Evolutionary conservation across 2,329 filamentous ascomycete genomes (phyloP), one percentile per base, ranked within the genome.

Genomic region (Cladophialophora exuberans): DNA sequence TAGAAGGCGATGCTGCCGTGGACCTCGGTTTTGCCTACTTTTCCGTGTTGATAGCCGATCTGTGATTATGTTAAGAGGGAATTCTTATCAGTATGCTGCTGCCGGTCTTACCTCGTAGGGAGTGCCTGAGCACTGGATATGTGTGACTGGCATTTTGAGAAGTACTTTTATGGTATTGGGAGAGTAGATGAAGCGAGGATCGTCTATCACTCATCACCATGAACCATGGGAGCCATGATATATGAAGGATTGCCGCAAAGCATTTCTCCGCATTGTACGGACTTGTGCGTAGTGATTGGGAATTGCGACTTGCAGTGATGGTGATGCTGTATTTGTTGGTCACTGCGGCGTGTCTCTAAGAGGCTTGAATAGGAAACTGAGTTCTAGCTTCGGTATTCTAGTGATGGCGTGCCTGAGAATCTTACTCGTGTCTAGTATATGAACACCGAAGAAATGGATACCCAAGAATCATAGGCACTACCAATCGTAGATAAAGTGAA

Each of bases 41-140:
- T 51, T 10, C 67, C 67, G 59, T 69, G 67, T 41, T 66, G 64
- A 20, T 65, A 52, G 39, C 67, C 67, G 44, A 69, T 66, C 66
- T 69, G 36, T 6, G 10, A 23, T 15, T n/a, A 7, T 20, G 35
- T 39, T 26, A 22, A 18, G 9, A 3, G 30, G 11, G 4, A 10
- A 33, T 38, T 20, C n/a, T 6, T 6, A 15, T 25, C 5, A 13
- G 31, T 6, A 17, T 45, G 25, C n/a, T 6, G 15, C 11, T 5
- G 17, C 9, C 10, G 9, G 23, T 18, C 59, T 54, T 61, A 66
- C 66, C 57, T 68, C 65, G 50, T 64, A 66, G 11, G 67, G 63
- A 23, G 56, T 61, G 7, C 66, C 67, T 36, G 60, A 54, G 38
- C 64, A 67, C 31, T 56, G 53, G 42, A 69, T 58, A 22, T 60